A percentile compares a stretch with the other conserved stretches of the same genome.
phyloP scores from a whole-genome alignment of 345 rosid genomes.

The Syzygium aqueum region DNA sequence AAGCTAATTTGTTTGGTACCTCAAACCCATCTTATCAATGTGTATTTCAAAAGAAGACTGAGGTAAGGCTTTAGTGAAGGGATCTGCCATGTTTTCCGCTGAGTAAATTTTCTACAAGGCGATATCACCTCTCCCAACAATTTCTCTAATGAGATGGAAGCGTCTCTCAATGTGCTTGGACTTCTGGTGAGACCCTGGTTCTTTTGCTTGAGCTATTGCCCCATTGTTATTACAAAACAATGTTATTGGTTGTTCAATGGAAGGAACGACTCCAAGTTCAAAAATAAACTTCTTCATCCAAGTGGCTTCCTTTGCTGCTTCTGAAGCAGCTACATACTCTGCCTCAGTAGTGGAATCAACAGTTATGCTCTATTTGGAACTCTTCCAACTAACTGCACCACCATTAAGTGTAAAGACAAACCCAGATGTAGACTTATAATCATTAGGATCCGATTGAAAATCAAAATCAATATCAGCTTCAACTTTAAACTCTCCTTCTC shows the following conservation, averaged over 20 bases:
- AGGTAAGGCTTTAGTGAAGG: too few relatives aligned
- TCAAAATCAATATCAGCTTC: neutral
- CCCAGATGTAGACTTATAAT: neutral
- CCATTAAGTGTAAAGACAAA: neutral
- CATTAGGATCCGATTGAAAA: neutral
- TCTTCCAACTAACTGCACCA: neutral
- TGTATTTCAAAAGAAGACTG: too few relatives aligned
- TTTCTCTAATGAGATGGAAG: neutral
- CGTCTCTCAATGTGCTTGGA: neutral
- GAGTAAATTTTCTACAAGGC: too few relatives aligned
- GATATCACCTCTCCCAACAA: neutral
- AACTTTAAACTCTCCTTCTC: neutral
- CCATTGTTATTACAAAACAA: neutral
- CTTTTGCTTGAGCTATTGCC: neutral
- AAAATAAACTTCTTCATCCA: neutral
- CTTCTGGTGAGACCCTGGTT: neutral
- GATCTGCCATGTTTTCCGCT: too few relatives aligned
- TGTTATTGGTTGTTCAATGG: neutral
- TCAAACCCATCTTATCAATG: too few relatives aligned
- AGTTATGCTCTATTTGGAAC: neutral
- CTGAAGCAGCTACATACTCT: neutral
- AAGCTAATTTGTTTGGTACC: too few relatives aligned
- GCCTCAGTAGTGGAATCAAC: neutral
- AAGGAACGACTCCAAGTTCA: neutral
- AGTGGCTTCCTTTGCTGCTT: neutral